Evolutionary conservation across 1,284 basidiomycete species (phyloP).

Genomic region (Rhodotorula sp.): DNA sequence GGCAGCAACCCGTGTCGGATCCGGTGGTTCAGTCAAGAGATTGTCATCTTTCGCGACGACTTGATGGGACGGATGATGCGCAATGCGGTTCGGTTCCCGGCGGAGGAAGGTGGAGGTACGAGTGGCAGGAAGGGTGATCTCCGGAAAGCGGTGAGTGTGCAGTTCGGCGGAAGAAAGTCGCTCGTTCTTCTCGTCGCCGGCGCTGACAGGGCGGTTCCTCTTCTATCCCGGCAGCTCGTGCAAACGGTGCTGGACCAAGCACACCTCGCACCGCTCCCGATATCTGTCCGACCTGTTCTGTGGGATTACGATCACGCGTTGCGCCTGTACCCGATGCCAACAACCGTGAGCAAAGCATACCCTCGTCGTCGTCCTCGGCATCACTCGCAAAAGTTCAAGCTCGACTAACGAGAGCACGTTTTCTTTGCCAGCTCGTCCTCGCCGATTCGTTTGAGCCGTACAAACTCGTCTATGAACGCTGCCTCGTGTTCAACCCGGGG

Average conservation of each 20-base stretch:
- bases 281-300: slow-evolving; percentile 79
- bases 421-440: slow-evolving; percentile 70
- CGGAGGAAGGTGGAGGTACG: slow-evolving; percentile 65
- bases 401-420: slow-evolving; percentile 9
- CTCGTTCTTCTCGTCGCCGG: background rate
- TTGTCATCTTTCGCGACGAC: slow-evolving; percentile 91
- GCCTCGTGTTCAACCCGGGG: slow-evolving; percentile 98
- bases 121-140: slow-evolving; percentile 56
- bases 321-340: slow-evolving; percentile 91
- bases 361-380: background rate
- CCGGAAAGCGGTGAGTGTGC: slow-evolving; percentile 69
- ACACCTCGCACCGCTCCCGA: slow-evolving; percentile 81
- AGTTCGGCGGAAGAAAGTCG: background rate
- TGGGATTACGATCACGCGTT: slow-evolving; percentile 91
- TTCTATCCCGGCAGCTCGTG: slow-evolving; percentile 64
- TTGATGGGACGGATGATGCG: slow-evolving; percentile 90
- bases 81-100: slow-evolving; percentile 76
- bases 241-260: slow-evolving; percentile 88
- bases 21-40: slow-evolving; percentile 93
- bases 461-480: slow-evolving; percentile 95
- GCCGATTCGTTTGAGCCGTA: slow-evolving; percentile 97
- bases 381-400: background rate
- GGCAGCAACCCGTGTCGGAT: slow-evolving; percentile 91
- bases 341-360: slow-evolving; percentile 59
- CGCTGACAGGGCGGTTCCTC: background rate